Conservation (phyloP, 169 alveolate genomes). For the Eimeria tenella region DNA sequence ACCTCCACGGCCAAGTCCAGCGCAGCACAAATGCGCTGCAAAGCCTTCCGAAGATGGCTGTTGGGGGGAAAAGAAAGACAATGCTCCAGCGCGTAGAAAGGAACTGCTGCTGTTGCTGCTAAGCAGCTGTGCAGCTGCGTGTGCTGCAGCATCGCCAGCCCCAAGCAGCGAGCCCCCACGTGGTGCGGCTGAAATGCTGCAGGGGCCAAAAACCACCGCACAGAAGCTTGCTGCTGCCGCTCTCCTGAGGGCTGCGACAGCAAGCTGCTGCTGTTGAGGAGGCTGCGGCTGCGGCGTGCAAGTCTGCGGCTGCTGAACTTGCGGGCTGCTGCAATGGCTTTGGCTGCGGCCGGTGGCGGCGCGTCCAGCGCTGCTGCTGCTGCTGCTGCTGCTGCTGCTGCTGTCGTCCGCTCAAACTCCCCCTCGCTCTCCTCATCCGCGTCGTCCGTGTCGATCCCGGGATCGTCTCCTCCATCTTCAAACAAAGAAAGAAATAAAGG, state of each 20-base stretch:
- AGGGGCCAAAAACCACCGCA: slow-evolving; percentile 58
- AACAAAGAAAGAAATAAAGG: slow-evolving; percentile 58
- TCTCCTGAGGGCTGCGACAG: background rate
- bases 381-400: slow-evolving; percentile 72
- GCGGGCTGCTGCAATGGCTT: slow-evolving; percentile 67
- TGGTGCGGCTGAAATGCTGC: slow-evolving; percentile 63
- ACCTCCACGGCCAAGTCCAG: slow-evolving; percentile 60
- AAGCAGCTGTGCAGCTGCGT: slow-evolving; percentile 19
- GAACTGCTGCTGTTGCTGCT: slow-evolving; percentile 75
- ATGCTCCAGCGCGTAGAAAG: slow-evolving; percentile 59
- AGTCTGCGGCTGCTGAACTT: slow-evolving; percentile 36
- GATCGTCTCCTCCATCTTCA: slow-evolving; percentile 19
- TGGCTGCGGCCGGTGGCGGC: slow-evolving; percentile 68
- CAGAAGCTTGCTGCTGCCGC: background rate
- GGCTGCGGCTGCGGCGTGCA: slow-evolving; percentile 12
- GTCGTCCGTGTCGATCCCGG: slow-evolving; percentile 14
- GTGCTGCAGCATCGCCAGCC: slow-evolving; percentile 75
- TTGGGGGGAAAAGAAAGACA: slow-evolving; percentile 49
- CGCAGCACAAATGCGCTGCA: slow-evolving; percentile 53
- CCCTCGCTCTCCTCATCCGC: slow-evolving; percentile 60
- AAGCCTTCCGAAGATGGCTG: background rate
- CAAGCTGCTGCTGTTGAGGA: slow-evolving; percentile 11
- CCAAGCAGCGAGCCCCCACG: slow-evolving; percentile 63
- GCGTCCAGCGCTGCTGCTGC: slow-evolving; percentile 74
- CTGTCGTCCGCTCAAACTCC: slow-evolving; percentile 24